These are phyloP conservation scores for Acanthamoeba lenticulata DNA, from an alignment of 208 protist species.

Conservation along the genomic window DNA sequence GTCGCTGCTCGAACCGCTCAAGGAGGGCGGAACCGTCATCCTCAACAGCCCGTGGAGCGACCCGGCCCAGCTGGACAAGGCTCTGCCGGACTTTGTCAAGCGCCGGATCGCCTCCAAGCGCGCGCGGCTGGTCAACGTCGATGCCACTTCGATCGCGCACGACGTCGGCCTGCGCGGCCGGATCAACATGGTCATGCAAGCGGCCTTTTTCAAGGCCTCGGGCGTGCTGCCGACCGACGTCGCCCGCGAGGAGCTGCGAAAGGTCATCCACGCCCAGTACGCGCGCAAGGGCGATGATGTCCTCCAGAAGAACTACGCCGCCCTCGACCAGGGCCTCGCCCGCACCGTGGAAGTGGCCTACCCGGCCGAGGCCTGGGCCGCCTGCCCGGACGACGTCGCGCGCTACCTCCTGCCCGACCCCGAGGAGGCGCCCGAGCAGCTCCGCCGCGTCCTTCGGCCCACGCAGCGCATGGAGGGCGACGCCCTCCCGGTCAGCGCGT, in stretches of 20 bases:
- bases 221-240: conserved; percentile 82
- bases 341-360: conserved; percentile 59
- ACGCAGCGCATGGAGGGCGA: conserved; percentile 69
- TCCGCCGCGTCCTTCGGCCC: not conserved
- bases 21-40: conserved; percentile 82
- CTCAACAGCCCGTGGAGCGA: conserved; percentile 80
- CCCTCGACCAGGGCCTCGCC: conserved; percentile 73
- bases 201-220: conserved; percentile 87
- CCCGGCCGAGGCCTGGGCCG: conserved; percentile 65
- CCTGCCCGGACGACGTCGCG: not conserved
- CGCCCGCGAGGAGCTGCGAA: conserved; percentile 81
- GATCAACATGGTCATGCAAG: conserved; percentile 90
- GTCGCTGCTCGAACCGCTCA: conserved; percentile 73
- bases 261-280: conserved; percentile 84
- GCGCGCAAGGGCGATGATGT: conserved; percentile 81
- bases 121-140: conserved; percentile 77
- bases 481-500: conserved; percentile 75
- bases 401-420: not conserved
- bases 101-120: conserved; percentile 74
- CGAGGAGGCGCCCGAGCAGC: not conserved
- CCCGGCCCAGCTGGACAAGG: conserved; percentile 75
- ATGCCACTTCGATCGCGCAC: conserved; percentile 81
- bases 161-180: conserved; percentile 72
- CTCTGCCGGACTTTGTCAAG: conserved; percentile 80
- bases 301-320: conserved; percentile 81